Evolutionary conservation across 2,329 filamentous ascomycete genomes (phyloP).

Genomic region (Microsporum ferrugineum): DNA sequence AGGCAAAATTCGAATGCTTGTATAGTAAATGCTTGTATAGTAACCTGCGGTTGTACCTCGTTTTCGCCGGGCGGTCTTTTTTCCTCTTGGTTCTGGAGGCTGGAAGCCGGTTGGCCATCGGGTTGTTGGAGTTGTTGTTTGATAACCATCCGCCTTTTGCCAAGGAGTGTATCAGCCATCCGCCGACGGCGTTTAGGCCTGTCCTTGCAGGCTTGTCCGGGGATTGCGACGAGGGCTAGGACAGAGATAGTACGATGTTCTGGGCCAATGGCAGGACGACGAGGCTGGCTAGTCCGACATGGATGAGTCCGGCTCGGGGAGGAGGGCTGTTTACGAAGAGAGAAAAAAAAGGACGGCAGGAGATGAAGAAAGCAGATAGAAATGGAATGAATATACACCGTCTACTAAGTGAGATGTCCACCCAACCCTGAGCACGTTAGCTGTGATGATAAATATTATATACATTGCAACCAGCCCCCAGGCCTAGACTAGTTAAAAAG

Average conservation of each 20-base stretch:
- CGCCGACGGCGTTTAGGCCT: neutral
- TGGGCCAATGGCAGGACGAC: neutral
- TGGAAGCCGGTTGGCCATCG: too few species aligned
- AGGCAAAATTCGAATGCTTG: neutral
- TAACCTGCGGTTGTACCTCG: too few species aligned
- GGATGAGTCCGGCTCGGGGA: neutral
- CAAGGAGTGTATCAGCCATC: too few species aligned
- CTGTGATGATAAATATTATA: conserved; percentile 1
- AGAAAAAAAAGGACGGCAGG: neutral
- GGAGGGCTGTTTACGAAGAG: neutral
- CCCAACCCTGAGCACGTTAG: conserved; percentile 4
- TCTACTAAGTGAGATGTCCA: neutral
- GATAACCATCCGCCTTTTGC: too few species aligned
- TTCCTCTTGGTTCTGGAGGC: too few species aligned
- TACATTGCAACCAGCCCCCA: neutral
- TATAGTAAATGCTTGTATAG: too few species aligned
- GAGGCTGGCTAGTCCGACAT: neutral
- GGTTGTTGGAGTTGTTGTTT: too few species aligned
- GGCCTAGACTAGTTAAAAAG: neutral
- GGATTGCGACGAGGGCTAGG: neutral
- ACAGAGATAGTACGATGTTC: neutral
- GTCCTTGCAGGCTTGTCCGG: conserved; percentile 12
- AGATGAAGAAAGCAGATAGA: neutral
- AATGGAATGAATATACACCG: neutral
- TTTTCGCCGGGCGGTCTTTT: too few species aligned